Percentiles rank a stretch among this genome's conserved stretches.
These are phyloP conservation scores for Pythium diclinum DNA, from an alignment of 352 stramenopile genomes.

Conservation along the genomic window DNA sequence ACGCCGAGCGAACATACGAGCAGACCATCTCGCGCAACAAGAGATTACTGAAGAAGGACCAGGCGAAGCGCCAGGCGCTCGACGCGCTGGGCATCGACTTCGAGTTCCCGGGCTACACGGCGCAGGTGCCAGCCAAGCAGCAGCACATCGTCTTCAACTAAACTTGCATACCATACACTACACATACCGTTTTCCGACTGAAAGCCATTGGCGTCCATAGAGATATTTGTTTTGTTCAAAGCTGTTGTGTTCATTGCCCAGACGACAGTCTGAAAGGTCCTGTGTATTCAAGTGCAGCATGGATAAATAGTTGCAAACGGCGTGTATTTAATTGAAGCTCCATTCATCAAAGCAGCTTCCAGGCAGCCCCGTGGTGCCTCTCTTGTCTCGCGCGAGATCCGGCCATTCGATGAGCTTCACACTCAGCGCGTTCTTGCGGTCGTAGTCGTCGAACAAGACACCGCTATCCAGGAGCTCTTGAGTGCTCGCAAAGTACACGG, in stretches of 20 bases:
- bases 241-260: background rate
- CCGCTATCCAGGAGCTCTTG: conserved; percentile 37
- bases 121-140: conserved; percentile 64
- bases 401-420: conserved; percentile 11
- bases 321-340: conserved; percentile 13
- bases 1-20: conserved; percentile 76
- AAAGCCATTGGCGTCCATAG: background rate
- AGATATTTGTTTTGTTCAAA: background rate
- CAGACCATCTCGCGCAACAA: conserved; percentile 68
- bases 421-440: conserved; percentile 6
- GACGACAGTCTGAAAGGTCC: too few relatives aligned
- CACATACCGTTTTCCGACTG: conserved; percentile 1
- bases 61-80: conserved; percentile 74
- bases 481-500: conserved; percentile 31
- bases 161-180: conserved; percentile 22
- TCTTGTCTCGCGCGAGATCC: conserved; percentile 31
- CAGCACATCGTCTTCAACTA: conserved; percentile 71
- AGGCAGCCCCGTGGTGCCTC: conserved; percentile 42
- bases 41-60: conserved; percentile 71
- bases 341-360: conserved; percentile 58
- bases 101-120: conserved; percentile 74
- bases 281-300: background rate
- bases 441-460: conserved; percentile 45
- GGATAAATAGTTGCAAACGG: conserved; percentile 7
- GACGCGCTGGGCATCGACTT: conserved; percentile 83